Evolutionary conservation across 768 basidiomycete genomes (phyloP), one percentile per base, ranked within the genome.

Genomic region (Leucogyrophana mollusca): DNA sequence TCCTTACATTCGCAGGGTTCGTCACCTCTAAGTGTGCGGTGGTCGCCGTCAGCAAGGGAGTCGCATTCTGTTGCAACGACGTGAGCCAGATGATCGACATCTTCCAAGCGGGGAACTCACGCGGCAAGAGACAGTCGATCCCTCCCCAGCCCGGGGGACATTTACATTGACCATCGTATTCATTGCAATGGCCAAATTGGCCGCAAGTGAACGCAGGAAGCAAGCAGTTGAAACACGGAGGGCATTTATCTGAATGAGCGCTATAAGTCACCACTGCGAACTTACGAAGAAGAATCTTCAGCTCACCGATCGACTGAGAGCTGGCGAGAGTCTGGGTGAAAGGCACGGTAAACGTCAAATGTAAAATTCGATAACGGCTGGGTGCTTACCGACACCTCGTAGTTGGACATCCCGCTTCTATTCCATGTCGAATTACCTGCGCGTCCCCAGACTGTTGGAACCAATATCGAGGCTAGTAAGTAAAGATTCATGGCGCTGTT

Each of bases 111-210:
- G n/a, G n/a, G n/a, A n/a, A 78, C 90, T 39, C 67, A 96, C 94
- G 87, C 17, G 96, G 95, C 7, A 80, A 80, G 43, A 96, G 68
- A 69, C 96, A 99, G 59, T 98, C 95, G 30, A 94, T 87, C 1
- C 96, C 96, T 37, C 93, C 91, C 83, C 94, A 99, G n/a, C 96
- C 96, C 34, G 91, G 79, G 1, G 94, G 93, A 59, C 96, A 99
- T 60, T 92, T 85, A 69, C 96, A 99, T 57, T 96, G 93, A 2
- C 96, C 96, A 60, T 97, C 84, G 60, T 88, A 97, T 40, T 81
- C 76, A 59, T 94, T 86, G 69, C 96, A 99, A 35, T 83, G 71
- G 21, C 93, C 94, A 54, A 82, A 96, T 66, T 98, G 92, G 1
- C 92, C 92, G 60, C 95, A 99, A 0, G 77, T 86, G 66, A 94